These are phyloP conservation scores for Ustilago tritici DNA, from an alignment of 1,284 basidiomycete genomes.

Conservation along the genomic window DNA sequence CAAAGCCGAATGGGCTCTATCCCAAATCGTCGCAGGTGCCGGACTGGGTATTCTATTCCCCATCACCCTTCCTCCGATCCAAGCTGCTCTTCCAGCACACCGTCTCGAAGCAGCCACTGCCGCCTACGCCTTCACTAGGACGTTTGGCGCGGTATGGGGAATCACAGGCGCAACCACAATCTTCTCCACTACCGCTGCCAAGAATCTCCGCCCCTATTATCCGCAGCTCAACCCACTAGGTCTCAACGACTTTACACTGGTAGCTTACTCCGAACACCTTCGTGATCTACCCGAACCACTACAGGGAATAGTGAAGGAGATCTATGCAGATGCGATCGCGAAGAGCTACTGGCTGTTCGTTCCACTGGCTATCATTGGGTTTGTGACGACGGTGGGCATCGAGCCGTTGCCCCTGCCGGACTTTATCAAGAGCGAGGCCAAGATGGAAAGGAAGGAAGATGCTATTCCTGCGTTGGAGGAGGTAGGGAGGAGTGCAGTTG, in stretches of 20 bases:
- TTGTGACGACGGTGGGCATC: constrained; percentile 29
- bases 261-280: constrained; percentile 31
- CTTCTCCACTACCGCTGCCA: constrained; percentile 36
- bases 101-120: constrained; percentile 48
- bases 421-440: constrained; percentile 36
- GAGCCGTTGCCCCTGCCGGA: constrained; percentile 44
- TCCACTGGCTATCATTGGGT: constrained; percentile 36
- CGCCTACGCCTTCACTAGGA: constrained; percentile 50
- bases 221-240: constrained; percentile 32
- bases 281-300: constrained; percentile 26
- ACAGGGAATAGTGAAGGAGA: constrained; percentile 7
- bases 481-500: neutral
- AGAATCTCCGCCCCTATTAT: constrained; percentile 16
- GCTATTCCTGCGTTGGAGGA: constrained; percentile 5
- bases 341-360: constrained; percentile 34
- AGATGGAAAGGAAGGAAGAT: constrained; percentile 20
- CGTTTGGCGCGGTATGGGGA: constrained; percentile 55
- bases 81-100: constrained; percentile 36
- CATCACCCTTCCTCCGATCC: constrained; percentile 52
- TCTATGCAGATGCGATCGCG: constrained; percentile 33
- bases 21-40: constrained; percentile 57
- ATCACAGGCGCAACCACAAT: constrained; percentile 52
- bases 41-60: constrained; percentile 53
- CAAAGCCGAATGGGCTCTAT: constrained; percentile 67
- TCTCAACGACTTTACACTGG: constrained; percentile 34